Percentiles rank a stretch among this genome's conserved stretches.
phyloP scores from a whole-genome alignment of 768 basidiomycete genomes.

The Tylopilus felleus region DNA sequence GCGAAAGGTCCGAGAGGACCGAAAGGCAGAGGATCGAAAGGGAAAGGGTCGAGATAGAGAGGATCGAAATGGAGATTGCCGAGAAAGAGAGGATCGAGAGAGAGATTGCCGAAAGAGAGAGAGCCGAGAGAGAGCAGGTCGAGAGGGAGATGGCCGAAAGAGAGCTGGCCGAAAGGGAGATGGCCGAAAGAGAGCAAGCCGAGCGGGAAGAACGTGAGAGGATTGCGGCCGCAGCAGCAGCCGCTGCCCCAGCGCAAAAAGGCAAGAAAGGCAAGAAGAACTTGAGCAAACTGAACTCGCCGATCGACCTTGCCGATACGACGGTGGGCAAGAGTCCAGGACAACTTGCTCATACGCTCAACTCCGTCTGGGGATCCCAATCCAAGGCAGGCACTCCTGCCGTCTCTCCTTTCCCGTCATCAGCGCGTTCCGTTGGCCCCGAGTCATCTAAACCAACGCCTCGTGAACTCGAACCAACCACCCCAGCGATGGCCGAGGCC shows the following conservation, averaged over 20 bases:
- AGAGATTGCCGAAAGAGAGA: conserved; percentile 4
- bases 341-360: conserved; percentile 42
- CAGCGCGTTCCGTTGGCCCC: conserved; percentile 23
- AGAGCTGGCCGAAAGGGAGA: conserved; percentile 4
- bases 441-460: conserved; percentile 1
- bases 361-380: conserved; percentile 47
- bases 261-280: conserved; percentile 23
- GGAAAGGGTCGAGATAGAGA: background rate
- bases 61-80: background rate
- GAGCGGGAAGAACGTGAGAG: conserved; percentile 15
- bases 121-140: conserved; percentile 9
- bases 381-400: conserved; percentile 28
- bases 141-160: conserved; percentile 5
- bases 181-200: conserved; percentile 9
- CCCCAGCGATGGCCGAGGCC: conserved; percentile 15
- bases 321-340: conserved; percentile 37
- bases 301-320: conserved; percentile 35
- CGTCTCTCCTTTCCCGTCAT: conserved; percentile 25
- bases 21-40: conserved; percentile 8
- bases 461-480: conserved; percentile 7
- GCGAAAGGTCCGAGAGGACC: background rate
- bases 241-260: conserved; percentile 1
- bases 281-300: conserved; percentile 23
- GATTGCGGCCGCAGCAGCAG: conserved; percentile 7
- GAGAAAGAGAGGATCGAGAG: conserved; percentile 3